phyloP scores from a whole-genome alignment of 108 stramenopile genomes.

The Nitzschia sp. region DNA sequence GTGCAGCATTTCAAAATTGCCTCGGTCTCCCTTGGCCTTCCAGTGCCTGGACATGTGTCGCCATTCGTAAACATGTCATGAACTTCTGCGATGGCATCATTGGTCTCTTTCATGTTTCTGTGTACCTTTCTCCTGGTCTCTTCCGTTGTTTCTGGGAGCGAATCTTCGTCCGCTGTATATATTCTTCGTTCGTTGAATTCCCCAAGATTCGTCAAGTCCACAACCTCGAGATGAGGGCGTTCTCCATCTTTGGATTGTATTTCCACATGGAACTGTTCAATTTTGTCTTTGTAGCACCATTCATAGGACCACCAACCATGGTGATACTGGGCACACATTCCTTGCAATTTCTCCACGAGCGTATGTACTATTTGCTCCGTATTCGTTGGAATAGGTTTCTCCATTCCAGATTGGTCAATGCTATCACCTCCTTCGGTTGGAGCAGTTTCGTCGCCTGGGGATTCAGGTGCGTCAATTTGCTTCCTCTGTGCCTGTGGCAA shows the following conservation, averaged over 20 bases:
- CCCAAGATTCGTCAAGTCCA: slow-evolving; percentile 60
- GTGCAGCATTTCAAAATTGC: slow-evolving; percentile 68
- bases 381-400: neutral
- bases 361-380: slow-evolving; percentile 1
- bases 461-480: neutral
- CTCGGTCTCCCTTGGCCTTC: slow-evolving; percentile 41
- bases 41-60: slow-evolving; percentile 61
- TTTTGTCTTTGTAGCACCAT: slow-evolving; percentile 70
- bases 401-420: neutral
- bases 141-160: neutral
- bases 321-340: slow-evolving; percentile 71
- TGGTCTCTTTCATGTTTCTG: neutral
- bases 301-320: slow-evolving; percentile 89
- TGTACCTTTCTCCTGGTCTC: neutral
- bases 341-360: slow-evolving; percentile 39
- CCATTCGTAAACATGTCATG: slow-evolving; percentile 48
- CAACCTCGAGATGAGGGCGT: slow-evolving; percentile 30
- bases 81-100: slow-evolving; percentile 6
- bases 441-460: neutral
- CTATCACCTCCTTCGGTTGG: neutral
- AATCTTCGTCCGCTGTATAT: neutral
- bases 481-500: neutral
- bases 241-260: slow-evolving; percentile 15
- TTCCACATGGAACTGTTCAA: slow-evolving; percentile 79
- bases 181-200: slow-evolving; percentile 37